Evolutionary conservation across 306 rosid genomes (phyloP).

Genomic region (Fragaria iinumae): DNA sequence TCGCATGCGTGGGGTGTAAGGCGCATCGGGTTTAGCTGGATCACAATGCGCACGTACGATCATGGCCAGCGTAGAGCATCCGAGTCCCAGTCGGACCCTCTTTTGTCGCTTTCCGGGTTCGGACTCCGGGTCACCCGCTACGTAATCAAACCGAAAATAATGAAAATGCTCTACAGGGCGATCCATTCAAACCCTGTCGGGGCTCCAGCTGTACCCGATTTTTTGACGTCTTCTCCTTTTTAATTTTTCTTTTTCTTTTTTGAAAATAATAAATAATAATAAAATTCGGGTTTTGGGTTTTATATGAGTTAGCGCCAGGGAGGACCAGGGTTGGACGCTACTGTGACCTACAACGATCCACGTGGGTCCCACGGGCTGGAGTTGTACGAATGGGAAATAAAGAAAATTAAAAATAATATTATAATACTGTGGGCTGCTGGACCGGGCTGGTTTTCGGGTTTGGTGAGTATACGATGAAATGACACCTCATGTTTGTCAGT

Average conservation of each 20-base stretch:
- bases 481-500: slow-evolving; percentile 24
- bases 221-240: background rate
- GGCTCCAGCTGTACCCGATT: slow-evolving; percentile 24
- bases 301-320: slow-evolving; percentile 3
- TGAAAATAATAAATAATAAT: background rate
- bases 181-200: slow-evolving; percentile 18
- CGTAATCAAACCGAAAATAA: background rate
- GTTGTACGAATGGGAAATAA: background rate
- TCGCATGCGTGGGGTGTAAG: slow-evolving; percentile 17
- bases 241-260: background rate
- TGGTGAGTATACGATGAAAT: slow-evolving; percentile 2
- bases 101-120: slow-evolving; percentile 4
- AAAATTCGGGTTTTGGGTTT: background rate
- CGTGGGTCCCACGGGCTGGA: slow-evolving; percentile 8
- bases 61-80: slow-evolving; percentile 26
- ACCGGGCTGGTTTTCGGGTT: background rate
- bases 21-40: slow-evolving; percentile 25
- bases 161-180: background rate
- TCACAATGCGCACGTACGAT: slow-evolving; percentile 31
- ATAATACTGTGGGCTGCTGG: background rate
- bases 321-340: slow-evolving; percentile 3
- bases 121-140: slow-evolving; percentile 11
- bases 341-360: slow-evolving; percentile 8
- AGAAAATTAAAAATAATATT: background rate
- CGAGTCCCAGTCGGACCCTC: background rate